Base-by-base conservation (phyloP, 1,284 basidiomycete genomes). In the Boletus sp. region DNA sequence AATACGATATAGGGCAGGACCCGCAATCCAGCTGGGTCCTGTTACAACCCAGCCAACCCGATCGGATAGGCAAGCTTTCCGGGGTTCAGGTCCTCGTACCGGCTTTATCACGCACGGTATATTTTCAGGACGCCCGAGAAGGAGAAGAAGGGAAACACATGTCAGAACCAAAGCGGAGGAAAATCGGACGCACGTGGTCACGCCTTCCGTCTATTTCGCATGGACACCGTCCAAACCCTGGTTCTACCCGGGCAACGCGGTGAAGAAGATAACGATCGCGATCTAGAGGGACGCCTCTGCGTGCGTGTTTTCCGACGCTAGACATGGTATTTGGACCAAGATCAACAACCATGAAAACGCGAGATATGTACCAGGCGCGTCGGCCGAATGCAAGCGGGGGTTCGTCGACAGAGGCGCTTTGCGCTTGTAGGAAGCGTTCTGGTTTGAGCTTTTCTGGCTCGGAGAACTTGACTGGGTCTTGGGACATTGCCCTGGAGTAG, bases 371-470 rank as follows among this genome's bases (percentile, higher is more conserved):
- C 72, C 73, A 53, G 67, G 70, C 59, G 7, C 76, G 66, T 23
- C 70, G 60, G 25, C 77, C 76, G 52, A 72, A 77, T 0, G 63
- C 63, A 47, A 70, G 71, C 7, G 52, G 57, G 32, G 62, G 59
- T 14, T 70, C 68, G 51, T 76, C 74, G 33, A 66, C 62, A 17
- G 72, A 62, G 8, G 19, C 17, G 26, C 34, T 47, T 17, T 48
- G 44, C 33, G 39, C 37, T 6, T 40, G 35, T 26, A 66, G 42
- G 53, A 74, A 76, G 2, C 76, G 62, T n/a, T 70, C 67, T 3
- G 76, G 76, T 32, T 64, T 57, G 57, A 79, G 78, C 3, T 39
- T 56, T 41, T 64, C 59, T 8, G 75, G 76, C 19, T 76, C 57
- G 3, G 71, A 68, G 55, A 72, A 78, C 12, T 70, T 51, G 2